Evolutionary conservation across 331 rosid genomes (phyloP).

Genomic region (Dryas integrifolia): DNA sequence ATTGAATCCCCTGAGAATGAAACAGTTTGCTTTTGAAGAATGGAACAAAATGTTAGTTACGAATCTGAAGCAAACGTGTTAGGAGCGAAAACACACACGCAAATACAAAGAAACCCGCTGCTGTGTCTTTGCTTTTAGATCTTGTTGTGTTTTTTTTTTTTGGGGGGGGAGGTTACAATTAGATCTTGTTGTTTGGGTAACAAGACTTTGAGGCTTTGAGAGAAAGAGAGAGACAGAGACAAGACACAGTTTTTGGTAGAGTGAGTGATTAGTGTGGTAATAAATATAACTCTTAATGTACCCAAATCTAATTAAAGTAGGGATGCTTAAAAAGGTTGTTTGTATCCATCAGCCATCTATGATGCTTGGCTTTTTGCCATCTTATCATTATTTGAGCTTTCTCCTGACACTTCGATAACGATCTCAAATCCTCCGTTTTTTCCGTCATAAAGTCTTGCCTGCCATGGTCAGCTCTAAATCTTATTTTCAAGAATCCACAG

Average conservation of each 20-base stretch:
- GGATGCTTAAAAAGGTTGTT: not conserved
- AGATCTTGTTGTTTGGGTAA: slow-evolving; percentile 6
- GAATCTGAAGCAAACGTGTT: slow-evolving; percentile 42
- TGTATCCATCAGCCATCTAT: not conserved
- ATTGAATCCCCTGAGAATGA: slow-evolving; percentile 1
- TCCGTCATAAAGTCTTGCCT: not conserved
- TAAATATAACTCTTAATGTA: not conserved
- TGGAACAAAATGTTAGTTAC: slow-evolving; percentile 1
- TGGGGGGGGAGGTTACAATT: not conserved
- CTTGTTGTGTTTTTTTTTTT: slow-evolving; percentile 9
- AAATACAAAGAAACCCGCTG: slow-evolving; percentile 8
- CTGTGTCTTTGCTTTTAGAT: slow-evolving; percentile 27
- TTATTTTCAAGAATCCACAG: too few relatives aligned
- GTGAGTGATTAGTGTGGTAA: not conserved
- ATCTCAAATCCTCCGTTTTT: not conserved
- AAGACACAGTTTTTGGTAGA: not conserved
- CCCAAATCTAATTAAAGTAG: not conserved
- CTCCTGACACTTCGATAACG: not conserved
- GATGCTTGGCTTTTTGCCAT: not conserved
- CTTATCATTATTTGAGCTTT: not conserved
- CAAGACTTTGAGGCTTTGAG: slow-evolving; percentile 8
- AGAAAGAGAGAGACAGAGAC: not conserved
- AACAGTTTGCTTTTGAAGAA: slow-evolving; percentile 15
- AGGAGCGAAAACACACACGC: slow-evolving; percentile 23
- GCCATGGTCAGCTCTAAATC: not conserved